Evolutionary conservation across 306 rosid species (phyloP), one percentile per base, ranked within the genome.

Genomic region (Carpinus fangiana): DNA sequence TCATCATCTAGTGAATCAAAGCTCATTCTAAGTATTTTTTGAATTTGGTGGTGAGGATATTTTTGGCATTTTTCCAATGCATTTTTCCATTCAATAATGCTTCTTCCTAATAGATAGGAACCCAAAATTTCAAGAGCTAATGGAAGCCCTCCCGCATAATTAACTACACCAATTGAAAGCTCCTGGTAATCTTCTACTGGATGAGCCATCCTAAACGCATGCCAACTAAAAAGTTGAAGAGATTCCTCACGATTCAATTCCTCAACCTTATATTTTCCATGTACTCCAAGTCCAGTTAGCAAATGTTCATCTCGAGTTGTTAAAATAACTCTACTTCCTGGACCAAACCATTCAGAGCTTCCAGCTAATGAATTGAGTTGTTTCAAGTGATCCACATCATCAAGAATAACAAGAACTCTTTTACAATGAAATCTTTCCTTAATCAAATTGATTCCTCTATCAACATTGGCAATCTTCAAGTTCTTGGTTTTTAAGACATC

Each of bases 91-190:
- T 83, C 84, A 7, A 2, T 0, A 51, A 4, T 17, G 4, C 38
- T 60, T 53, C 91, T 81, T 3, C 69, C 57, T 4, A 0, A 41
- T 12, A 88, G 67, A 41, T 67, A 73, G 9, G 86, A 88, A 0
- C 90, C 90, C 73, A 80, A 67, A 2, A 80, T 82, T 78, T 82
- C 74, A 68, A 87, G 85, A 14, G 87, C 91, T 1, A 88, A 13
- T 4, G 89, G 91, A 1, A 88, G 8, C 7, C 89, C 87, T 18
- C 79, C 77, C 34, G 75, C 83, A n/a, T 82, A 88, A 36, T 54
- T 1, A 26, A 73, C 53, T 1, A 81, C 77, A 0, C 6, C 2
- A 56, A 26, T 76, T 12, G 87, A 61, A 3, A 82, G 80, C 0
- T 51, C 36, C 17, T 0, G 0, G 46, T 56, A 84, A 10, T 23